phyloP scores from a whole-genome alignment of 352 stramenopile species.

The Hyaloperonospora arabidopsidis region DNA sequence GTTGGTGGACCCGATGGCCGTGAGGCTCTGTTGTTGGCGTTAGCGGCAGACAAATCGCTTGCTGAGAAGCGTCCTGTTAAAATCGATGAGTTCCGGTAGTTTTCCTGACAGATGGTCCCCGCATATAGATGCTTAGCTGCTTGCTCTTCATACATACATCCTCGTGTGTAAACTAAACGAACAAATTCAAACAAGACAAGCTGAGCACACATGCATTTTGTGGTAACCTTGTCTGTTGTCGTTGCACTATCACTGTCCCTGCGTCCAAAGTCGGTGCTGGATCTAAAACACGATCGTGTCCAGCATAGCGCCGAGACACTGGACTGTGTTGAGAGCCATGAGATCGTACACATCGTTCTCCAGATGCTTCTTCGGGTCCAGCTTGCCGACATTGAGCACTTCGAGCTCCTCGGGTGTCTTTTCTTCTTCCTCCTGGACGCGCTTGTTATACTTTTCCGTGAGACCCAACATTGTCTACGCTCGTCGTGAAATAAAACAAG shows the following conservation, averaged over 20 bases:
- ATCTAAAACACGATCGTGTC: constrained; percentile 97
- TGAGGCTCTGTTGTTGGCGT: constrained; percentile 56
- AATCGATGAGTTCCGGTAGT: constrained; percentile 38
- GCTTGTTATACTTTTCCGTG: constrained; percentile 96
- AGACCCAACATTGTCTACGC: constrained; percentile 88
- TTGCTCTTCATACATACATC: too few relatives aligned
- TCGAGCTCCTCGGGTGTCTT: constrained; percentile 95
- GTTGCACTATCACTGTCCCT: constrained; percentile 9
- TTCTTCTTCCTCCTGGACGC: constrained; percentile 92
- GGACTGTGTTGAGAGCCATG: constrained; percentile 97
- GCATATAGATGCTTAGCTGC: background rate
- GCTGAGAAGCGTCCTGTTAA: constrained; percentile 64
- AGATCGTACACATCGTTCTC: constrained; percentile 94
- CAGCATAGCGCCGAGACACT: constrained; percentile 97
- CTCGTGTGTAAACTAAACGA: constrained; percentile 12
- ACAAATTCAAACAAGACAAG: constrained; percentile 9
- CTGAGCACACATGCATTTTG: constrained; percentile 13
- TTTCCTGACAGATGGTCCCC: background rate
- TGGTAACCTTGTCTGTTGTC: constrained; percentile 7
- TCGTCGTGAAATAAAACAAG: background rate
- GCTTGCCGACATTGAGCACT: constrained; percentile 97
- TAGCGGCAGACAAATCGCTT: constrained; percentile 61
- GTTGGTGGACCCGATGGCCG: constrained; percentile 52
- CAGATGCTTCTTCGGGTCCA: constrained; percentile 91
- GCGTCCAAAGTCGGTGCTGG: constrained; percentile 6